Percentiles rank a stretch among this genome's conserved stretches.
Evolutionary conservation across 768 basidiomycete genomes (phyloP).

Genomic region (Termitomyces sp.): DNA sequence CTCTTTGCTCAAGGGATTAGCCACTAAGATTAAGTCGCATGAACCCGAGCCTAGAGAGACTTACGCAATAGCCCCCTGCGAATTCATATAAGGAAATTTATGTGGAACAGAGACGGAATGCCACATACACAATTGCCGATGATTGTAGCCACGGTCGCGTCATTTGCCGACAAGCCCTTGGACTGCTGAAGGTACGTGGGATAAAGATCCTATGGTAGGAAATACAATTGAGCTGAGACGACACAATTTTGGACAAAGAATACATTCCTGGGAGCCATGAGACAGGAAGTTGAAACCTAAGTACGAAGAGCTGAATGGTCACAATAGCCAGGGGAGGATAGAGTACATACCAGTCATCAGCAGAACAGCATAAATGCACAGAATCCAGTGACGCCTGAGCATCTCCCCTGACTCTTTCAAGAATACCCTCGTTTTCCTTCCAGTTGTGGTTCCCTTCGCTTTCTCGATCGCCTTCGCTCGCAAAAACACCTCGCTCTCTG

Average conservation of each 20-base stretch:
- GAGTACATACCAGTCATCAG: slow-evolving; percentile 14
- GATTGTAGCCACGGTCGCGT: slow-evolving; percentile 60
- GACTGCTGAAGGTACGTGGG: slow-evolving; percentile 53
- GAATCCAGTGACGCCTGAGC: slow-evolving; percentile 76
- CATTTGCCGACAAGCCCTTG: slow-evolving; percentile 44
- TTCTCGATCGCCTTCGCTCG: slow-evolving; percentile 52
- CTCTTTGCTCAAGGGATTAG: neutral
- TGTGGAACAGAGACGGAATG: neutral
- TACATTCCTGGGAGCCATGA: slow-evolving; percentile 40
- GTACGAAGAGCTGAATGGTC: neutral
- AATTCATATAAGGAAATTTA: neutral
- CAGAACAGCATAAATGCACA: slow-evolving; percentile 74
- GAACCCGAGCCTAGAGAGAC: neutral
- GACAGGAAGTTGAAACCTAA: slow-evolving; percentile 51
- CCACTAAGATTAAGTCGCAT: neutral
- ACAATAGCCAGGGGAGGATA: neutral
- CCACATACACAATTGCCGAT: slow-evolving; percentile 47
- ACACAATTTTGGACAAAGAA: slow-evolving; percentile 16
- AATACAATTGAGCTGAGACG: slow-evolving; percentile 1
- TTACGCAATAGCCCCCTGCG: slow-evolving; percentile 17
- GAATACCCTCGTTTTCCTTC: slow-evolving; percentile 65
- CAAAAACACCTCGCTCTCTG: slow-evolving; percentile 74
- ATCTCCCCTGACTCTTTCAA: slow-evolving; percentile 66
- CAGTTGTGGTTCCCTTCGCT: slow-evolving; percentile 51
- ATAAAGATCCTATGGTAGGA: slow-evolving; percentile 40